Evolutionary conservation across 441 rosid species (phyloP).

Genomic region (Mallotus japonicus): DNA sequence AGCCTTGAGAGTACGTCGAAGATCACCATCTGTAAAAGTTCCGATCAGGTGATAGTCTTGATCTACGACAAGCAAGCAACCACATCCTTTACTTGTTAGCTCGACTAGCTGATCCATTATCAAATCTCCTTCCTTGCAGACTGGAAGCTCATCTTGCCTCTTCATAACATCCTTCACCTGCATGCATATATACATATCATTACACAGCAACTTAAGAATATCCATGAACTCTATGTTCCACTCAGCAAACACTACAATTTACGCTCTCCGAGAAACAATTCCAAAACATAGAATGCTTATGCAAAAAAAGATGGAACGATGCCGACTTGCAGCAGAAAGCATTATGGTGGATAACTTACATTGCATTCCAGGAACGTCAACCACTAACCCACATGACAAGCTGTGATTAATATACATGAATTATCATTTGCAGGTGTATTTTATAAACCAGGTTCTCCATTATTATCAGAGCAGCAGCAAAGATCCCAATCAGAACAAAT

Average conservation of each 20-base stretch:
- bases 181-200: slow-evolving; percentile 7
- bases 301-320: no score
- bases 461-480: neutral
- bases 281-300: neutral
- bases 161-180: slow-evolving; percentile 95
- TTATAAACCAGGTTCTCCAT: neutral
- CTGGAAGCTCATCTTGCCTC: slow-evolving; percentile 82
- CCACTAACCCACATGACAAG: no score
- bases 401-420: no score
- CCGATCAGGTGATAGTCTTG: slow-evolving; percentile 64
- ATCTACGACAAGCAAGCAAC: slow-evolving; percentile 80
- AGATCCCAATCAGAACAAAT: neutral
- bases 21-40: slow-evolving; percentile 94
- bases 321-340: no score
- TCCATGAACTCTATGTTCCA: neutral
- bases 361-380: no score
- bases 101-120: slow-evolving; percentile 93
- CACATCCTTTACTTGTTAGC: slow-evolving; percentile 89
- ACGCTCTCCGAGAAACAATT: neutral
- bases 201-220: neutral
- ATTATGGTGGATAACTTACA: no score
- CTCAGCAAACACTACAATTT: neutral
- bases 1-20: slow-evolving; percentile 87
- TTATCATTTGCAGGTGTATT: no score
- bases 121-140: slow-evolving; percentile 81